Conservation (phyloP, 768 basidiomycete genomes). For the Phallus indusiatus region DNA sequence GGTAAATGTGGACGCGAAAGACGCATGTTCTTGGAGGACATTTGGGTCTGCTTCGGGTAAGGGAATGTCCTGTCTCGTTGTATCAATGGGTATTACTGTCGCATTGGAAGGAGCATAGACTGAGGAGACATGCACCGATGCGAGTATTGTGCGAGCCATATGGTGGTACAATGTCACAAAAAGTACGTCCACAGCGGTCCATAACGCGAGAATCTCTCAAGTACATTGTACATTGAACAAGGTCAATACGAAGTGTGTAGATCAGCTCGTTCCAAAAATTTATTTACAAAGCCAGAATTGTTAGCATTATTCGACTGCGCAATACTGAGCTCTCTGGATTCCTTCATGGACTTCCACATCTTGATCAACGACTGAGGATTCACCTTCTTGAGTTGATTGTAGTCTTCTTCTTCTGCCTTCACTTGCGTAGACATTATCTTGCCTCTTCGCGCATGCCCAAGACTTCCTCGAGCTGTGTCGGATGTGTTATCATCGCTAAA, state of each 20-base stretch:
- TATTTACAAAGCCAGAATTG: constrained; percentile 52
- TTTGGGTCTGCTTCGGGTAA: constrained; percentile 32
- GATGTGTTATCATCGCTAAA: constrained; percentile 58
- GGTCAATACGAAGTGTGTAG: neutral
- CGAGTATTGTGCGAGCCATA: constrained; percentile 7
- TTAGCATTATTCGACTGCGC: constrained; percentile 36
- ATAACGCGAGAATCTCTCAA: constrained; percentile 5
- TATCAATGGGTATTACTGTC: constrained; percentile 22
- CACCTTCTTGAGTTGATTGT: constrained; percentile 33
- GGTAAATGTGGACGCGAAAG: constrained; percentile 48
- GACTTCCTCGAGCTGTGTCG: constrained; percentile 16
- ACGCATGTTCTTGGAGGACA: constrained; percentile 64
- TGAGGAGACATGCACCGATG: constrained; percentile 8
- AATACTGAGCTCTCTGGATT: constrained; percentile 44
- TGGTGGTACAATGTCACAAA: neutral
- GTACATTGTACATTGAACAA: neutral
- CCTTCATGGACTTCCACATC: constrained; percentile 58
- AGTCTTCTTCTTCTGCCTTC: constrained; percentile 13
- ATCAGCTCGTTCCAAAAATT: constrained; percentile 16
- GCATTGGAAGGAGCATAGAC: constrained; percentile 1
- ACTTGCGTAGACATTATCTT: constrained; percentile 16
- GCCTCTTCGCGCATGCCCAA: constrained; percentile 4
- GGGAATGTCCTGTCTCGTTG: constrained; percentile 45
- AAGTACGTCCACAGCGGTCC: constrained; percentile 8
- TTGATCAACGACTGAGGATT: constrained; percentile 34